phyloP scores from a whole-genome alignment of 176 grass and related monocot species.

The Dendrocalamus sinicus region DNA sequence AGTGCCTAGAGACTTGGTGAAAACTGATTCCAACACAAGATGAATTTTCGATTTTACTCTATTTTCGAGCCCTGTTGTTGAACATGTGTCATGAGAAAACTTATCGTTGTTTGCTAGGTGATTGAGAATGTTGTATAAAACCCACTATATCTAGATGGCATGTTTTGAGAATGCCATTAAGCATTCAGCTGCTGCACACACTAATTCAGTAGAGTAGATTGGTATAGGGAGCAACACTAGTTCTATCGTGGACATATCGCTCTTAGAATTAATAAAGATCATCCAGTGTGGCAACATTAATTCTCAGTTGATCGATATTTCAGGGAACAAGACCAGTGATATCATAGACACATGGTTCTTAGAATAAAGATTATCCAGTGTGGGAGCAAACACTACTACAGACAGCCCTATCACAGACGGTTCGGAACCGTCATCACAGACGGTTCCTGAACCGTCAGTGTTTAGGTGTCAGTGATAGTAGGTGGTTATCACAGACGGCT shows the following conservation, averaged over 20 bases:
- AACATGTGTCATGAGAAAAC: not conserved
- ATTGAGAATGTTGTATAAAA: constrained; percentile 6
- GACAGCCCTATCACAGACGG: no score
- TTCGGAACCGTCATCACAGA: no score
- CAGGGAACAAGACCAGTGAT: not conserved
- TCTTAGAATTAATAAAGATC: not conserved
- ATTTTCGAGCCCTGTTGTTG: not conserved
- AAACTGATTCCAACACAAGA: not conserved
- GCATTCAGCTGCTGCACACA: constrained; percentile 20
- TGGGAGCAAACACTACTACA: not conserved
- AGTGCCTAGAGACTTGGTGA: no score
- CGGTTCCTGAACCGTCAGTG: no score
- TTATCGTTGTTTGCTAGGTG: not conserved
- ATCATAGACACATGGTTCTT: not conserved
- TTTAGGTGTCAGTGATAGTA: no score
- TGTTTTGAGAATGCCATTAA: constrained; percentile 26
- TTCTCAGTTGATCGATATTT: not conserved
- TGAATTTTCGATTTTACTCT: not conserved
- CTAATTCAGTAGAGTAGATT: constrained; percentile 22
- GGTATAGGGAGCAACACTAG: constrained; percentile 17
- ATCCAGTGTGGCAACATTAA: not conserved
- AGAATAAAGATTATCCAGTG: constrained; percentile 9
- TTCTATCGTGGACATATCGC: not conserved
- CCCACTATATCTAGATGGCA: not conserved
- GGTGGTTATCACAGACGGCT: no score